Percentiles rank a stretch among this genome's conserved stretches.
phyloP scores from a whole-genome alignment of 2,329 filamentous ascomycete species.

The Pseudogymnoascus sp. region DNA sequence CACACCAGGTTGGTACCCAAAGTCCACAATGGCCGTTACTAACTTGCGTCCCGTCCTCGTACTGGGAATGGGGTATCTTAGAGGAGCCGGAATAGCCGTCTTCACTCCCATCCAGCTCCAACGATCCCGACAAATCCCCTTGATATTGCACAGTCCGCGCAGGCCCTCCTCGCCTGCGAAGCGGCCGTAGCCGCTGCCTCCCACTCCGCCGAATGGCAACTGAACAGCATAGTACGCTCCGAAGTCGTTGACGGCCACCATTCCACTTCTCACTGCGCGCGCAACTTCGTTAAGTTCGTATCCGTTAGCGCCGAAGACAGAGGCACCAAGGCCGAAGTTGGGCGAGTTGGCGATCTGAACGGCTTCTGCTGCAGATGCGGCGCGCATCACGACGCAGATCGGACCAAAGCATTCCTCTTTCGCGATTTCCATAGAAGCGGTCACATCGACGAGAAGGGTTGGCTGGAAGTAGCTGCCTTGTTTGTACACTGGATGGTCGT shows the following conservation, averaged over 20 bases:
- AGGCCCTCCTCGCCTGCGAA: constrained; percentile 90
- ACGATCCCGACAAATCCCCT: constrained; percentile 75
- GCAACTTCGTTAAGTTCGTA: constrained; percentile 57
- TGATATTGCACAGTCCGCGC: constrained; percentile 74
- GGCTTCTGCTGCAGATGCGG: constrained; percentile 52
- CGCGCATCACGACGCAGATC: constrained; percentile 76
- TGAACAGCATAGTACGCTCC: constrained; percentile 88
- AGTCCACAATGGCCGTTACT: constrained; percentile 48
- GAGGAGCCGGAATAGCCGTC: constrained; percentile 70
- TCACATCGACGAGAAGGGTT: constrained; percentile 86
- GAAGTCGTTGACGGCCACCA: constrained; percentile 95
- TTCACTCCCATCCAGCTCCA: constrained; percentile 50
- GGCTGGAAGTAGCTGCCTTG: constrained; percentile 86
- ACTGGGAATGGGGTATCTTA: constrained; percentile 71
- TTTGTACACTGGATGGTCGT: constrained; percentile 62
- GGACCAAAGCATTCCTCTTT: constrained; percentile 90
- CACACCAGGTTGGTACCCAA: constrained; percentile 46
- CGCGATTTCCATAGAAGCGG: constrained; percentile 74
- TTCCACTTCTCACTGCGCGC: constrained; percentile 64
- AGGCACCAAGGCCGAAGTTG: constrained; percentile 76
- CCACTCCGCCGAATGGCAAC: constrained; percentile 75
- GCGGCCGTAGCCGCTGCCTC: constrained; percentile 81
- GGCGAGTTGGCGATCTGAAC: constrained; percentile 77
- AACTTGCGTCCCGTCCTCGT: constrained; percentile 58
- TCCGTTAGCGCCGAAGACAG: constrained; percentile 69